Evolutionary conservation across 176 grass and related monocot species (phyloP), one percentile per base, ranked within the genome.

Genomic region (Oryza rufipogon): DNA sequence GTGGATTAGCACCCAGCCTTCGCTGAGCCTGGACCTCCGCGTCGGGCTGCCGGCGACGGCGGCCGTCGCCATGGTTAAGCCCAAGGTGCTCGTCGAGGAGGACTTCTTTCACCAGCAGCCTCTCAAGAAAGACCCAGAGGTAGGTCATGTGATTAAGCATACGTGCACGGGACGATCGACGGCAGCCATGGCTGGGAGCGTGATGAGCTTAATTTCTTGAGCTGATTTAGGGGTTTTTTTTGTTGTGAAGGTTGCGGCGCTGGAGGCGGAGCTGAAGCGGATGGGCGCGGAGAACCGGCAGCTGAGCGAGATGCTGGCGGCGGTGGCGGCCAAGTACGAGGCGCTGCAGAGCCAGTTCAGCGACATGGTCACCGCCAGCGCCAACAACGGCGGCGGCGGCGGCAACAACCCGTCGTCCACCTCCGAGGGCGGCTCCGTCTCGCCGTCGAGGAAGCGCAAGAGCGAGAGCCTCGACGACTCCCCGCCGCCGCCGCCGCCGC

Each of bases 401-500:
- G 74, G 22, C 20, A 28, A 48, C 68, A 73, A 45, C 75, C 83
- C 71, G n/a, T 92, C 73, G 2, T 94, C 90, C 1, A 26, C 87
- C 6, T 94, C 94, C 10, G 95, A 97, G 26, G 95, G 88, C 74
- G 95, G 83, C 9, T 95, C 95, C 4, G 75, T 87, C 11, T 95
- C 91, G 0, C 88, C 95, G 54, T 92, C 88, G 14, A 66, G 86
- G 76, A 97, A 94, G 86, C 89, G 92, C 85, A 97, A 92, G 88
- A 92, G 82, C 49, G 81, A 91, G 38, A 83, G 75, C 81, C 78
- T 80, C 7, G 90, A 88, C 66, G 70, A 88, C 38, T 75, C 76
- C 0, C 74, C 64, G 15, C 9, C 69, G 16, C 60, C 26, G 77
- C 89, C 71, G 77, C 89, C 71, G 47, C 36, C 36, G 77, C 89